These are phyloP conservation scores for Termitomyces sp. DNA, from an alignment of 768 basidiomycete species.

Conservation along the genomic window DNA sequence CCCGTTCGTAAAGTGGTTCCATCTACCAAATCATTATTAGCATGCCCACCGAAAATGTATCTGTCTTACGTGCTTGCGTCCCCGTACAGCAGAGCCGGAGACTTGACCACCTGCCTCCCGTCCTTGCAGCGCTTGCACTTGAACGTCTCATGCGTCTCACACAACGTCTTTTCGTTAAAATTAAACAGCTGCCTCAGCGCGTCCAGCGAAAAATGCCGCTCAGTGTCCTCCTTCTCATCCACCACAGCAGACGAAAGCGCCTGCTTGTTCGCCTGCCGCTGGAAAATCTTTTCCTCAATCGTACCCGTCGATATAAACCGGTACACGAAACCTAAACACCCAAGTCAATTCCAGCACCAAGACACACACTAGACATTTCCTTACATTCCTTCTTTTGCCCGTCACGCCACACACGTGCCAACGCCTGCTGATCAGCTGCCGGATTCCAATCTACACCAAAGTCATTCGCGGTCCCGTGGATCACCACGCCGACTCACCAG, in stretches of 20 bases:
- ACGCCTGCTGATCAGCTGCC: slow-evolving; percentile 95
- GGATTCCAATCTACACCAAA: slow-evolving; percentile 85
- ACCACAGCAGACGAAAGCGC: slow-evolving; percentile 97
- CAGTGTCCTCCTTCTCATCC: slow-evolving; percentile 93
- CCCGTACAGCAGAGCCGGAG: slow-evolving; percentile 86
- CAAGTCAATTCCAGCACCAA: not conserved
- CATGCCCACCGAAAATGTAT: not conserved
- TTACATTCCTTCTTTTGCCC: slow-evolving; percentile 99
- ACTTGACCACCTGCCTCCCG: slow-evolving; percentile 78
- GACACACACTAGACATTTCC: slow-evolving; percentile 18
- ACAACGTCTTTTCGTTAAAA: slow-evolving; percentile 81
- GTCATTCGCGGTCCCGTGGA: not conserved
- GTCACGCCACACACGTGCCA: slow-evolving; percentile 98
- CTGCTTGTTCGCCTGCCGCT: slow-evolving; percentile 94
- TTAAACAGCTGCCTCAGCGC: slow-evolving; percentile 85
- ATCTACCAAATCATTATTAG: slow-evolving; percentile 43
- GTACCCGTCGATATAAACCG: slow-evolving; percentile 97
- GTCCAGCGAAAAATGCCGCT: slow-evolving; percentile 91
- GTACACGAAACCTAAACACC: slow-evolving; percentile 84
- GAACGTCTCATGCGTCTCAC: slow-evolving; percentile 97
- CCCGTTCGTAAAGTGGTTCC: slow-evolving; percentile 94
- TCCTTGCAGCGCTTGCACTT: slow-evolving; percentile 91
- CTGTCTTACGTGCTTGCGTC: slow-evolving; percentile 97
- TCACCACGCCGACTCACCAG: slow-evolving; percentile 45
- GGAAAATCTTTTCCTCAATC: slow-evolving; percentile 99